phyloP scores from a whole-genome alignment of 164 flowering plant genomes.

The Cinnamomum micranthum region DNA sequence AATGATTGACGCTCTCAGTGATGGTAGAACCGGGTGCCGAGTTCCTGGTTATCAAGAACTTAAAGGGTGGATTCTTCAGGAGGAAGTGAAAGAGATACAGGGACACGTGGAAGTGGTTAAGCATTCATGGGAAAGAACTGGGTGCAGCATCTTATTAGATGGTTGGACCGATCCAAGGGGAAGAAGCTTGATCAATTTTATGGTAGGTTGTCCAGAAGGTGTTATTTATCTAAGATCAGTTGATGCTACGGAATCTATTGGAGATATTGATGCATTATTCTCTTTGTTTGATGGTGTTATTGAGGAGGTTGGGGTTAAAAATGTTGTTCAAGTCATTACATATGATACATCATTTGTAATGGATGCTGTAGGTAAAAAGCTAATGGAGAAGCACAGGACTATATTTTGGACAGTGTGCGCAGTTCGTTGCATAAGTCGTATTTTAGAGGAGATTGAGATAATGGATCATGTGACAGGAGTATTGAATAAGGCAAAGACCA shows the following conservation, averaged over 20 bases:
- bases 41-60: constrained; percentile 44
- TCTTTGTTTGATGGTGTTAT: constrained; percentile 37
- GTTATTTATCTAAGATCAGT: constrained; percentile 45
- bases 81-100: constrained; percentile 35
- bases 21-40: constrained; percentile 15
- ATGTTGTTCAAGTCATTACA: constrained; percentile 59
- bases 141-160: constrained; percentile 74
- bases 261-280: constrained; percentile 31
- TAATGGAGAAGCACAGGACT: constrained; percentile 27
- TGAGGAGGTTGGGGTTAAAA: constrained; percentile 48
- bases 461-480: constrained; percentile 14
- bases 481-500: constrained; percentile 37
- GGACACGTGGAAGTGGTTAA: constrained; percentile 33
- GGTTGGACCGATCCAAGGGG: constrained; percentile 55
- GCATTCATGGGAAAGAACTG: constrained; percentile 59
- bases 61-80: constrained; percentile 44
- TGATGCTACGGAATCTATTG: constrained; percentile 35
- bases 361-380: constrained; percentile 37
- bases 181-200: constrained; percentile 33
- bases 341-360: constrained; percentile 30
- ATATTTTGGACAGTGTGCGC: constrained; percentile 59
- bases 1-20: constrained; percentile 32
- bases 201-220: constrained; percentile 56
- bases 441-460: constrained; percentile 44
- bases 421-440: constrained; percentile 51